Evolutionary conservation across 441 rosid genomes (phyloP).

Genomic region (Melianthus villosus): DNA sequence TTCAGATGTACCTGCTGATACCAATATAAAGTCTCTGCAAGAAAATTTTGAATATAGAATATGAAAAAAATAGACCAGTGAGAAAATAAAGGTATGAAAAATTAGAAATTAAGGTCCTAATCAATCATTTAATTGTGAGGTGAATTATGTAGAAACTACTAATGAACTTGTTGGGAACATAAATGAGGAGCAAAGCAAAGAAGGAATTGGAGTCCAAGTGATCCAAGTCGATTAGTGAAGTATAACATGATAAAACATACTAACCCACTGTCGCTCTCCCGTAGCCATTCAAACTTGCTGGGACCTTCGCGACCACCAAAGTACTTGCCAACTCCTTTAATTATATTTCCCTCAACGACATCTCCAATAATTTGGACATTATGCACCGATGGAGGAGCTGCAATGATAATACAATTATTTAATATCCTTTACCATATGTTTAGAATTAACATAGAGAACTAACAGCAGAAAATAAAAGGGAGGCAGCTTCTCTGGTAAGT

Average conservation of each 20-base stretch:
- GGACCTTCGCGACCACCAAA: constrained; percentile 99
- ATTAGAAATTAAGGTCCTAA: too few relatives aligned
- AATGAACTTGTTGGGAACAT: too few relatives aligned
- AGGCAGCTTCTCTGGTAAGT: background rate
- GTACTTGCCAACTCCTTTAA: constrained; percentile 81
- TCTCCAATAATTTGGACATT: constrained; percentile 75
- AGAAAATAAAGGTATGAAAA: too few relatives aligned
- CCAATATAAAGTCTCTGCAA: constrained; percentile 45
- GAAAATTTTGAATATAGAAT: background rate
- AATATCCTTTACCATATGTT: background rate
- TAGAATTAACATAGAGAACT: background rate
- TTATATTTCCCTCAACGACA: constrained; percentile 56
- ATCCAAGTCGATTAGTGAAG: too few relatives aligned
- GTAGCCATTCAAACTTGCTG: constrained; percentile 90
- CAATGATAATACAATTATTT: constrained; percentile 18
- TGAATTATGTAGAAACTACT: too few relatives aligned
- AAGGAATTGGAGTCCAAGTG: too few relatives aligned
- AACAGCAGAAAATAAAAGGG: background rate
- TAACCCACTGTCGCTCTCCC: constrained; percentile 72
- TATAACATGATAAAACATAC: too few relatives aligned
- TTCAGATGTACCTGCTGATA: constrained; percentile 71
- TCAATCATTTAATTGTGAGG: too few relatives aligned
- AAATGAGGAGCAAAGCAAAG: too few relatives aligned
- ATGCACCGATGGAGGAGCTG: constrained; percentile 90
- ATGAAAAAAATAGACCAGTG: too few relatives aligned